Base-by-base conservation (phyloP, 176 grass and related monocot genomes). In the Guadua angustifolia region DNA sequence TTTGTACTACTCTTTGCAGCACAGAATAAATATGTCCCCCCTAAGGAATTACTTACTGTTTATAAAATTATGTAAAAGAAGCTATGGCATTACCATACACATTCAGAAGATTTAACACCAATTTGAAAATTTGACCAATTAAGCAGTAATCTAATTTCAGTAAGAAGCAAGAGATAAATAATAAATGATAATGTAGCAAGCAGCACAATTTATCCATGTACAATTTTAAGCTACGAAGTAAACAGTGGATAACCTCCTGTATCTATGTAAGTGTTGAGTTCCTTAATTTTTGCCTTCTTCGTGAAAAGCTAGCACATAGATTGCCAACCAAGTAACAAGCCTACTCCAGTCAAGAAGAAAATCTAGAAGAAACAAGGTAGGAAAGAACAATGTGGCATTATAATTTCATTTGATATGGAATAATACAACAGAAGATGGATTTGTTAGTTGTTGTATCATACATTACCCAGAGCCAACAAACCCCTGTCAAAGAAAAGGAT, bases 391-490 rank as follows among this genome's bases (percentile, higher is more conserved):
- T 15, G 15, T 62, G 47, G 12, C 50, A 79, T n/a, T 43, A 52
- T 75, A 50, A 80, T 63, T 67, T 56, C 62, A 75, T 62, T 69
- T 68, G 52, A 84, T 75, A 84, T 10, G 9, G 29, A 61, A 22
- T 60, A 61, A 63, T n/a, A 38, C 36, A 91, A 68, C 32, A 64
- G 72, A 90, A 64, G 1, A 77, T 81, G 61, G 75, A 63, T 79
- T 52, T 62, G 75, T 29, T 75, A 79, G 77, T 62, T 74, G 42
- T 67, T 51, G 61, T 74, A 77, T 82, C 95, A 89, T 93, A 98
- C 95, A 95, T 98, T 98, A 93, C 92, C 95, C 29, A 98, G 92
- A 88, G 95, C 95, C 77, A 98, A 94, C 83, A 98, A 93, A 45
- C 95, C 95, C 84, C 95, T 91, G 62, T 98, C 95, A 8, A 98